A percentile compares a stretch with the other conserved stretches of the same genome.
These are phyloP conservation scores for Lactarius trivialis DNA, from an alignment of 768 basidiomycete species.

Conservation along the genomic window DNA sequence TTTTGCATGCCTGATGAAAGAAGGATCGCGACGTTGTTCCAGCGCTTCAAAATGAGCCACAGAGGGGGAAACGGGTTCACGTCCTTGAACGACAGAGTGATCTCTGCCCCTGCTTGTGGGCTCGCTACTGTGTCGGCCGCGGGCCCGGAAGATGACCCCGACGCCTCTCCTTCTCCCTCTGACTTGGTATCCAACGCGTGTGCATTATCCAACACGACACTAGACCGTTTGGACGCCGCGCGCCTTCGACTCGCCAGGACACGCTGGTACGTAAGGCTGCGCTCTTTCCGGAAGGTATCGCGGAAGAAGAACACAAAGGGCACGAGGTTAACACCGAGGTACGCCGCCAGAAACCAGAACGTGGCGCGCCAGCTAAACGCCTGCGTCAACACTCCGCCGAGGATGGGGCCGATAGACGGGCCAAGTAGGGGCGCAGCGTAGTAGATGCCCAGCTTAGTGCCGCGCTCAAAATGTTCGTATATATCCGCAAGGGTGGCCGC, in stretches of 20 bases:
- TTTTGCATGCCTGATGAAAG: constrained; percentile 48
- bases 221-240: constrained; percentile 25
- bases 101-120: constrained; percentile 27
- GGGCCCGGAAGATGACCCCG: background rate
- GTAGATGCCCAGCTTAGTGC: constrained; percentile 76
- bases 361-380: constrained; percentile 71
- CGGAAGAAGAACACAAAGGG: constrained; percentile 63
- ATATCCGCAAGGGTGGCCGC: constrained; percentile 76
- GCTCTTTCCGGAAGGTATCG: constrained; percentile 78
- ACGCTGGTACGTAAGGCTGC: constrained; percentile 73
- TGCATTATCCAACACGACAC: constrained; percentile 24
- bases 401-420: constrained; percentile 57
- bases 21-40: constrained; percentile 63
- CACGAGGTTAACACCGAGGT: constrained; percentile 47
- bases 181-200: background rate
- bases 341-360: constrained; percentile 75
- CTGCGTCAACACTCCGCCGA: constrained; percentile 64
- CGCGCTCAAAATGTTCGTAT: constrained; percentile 66
- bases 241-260: constrained; percentile 41
- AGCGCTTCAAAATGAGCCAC: constrained; percentile 45
- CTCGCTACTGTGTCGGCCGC: background rate
- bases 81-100: constrained; percentile 58
- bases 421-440: constrained; percentile 77
- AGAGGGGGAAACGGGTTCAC: constrained; percentile 72
- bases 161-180: background rate